phyloP scores from a whole-genome alignment of 495 filamentous ascomycete genomes.

The Ascobolus immersus region DNA sequence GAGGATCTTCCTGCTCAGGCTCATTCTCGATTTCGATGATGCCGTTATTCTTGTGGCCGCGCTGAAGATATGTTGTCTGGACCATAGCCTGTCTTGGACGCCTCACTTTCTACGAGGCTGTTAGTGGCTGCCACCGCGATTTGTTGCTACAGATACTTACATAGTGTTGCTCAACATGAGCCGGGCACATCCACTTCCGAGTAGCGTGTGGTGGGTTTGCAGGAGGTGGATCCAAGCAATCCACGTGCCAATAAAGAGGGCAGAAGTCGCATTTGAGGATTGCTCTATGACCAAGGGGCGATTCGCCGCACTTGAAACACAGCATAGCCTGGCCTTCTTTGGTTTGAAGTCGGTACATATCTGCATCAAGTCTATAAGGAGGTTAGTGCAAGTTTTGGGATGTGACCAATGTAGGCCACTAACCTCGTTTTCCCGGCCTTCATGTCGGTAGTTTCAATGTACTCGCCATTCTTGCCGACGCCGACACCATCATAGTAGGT shows the following conservation, averaged over 20 bases:
- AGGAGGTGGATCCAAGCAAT: slow-evolving; percentile 69
- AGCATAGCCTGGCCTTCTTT: slow-evolving; percentile 40
- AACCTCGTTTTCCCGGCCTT: slow-evolving; percentile 1
- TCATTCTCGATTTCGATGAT: slow-evolving; percentile 51
- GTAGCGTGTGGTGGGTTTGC: slow-evolving; percentile 42
- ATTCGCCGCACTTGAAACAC: slow-evolving; percentile 42
- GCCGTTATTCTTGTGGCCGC: slow-evolving; percentile 49
- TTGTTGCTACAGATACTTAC: slow-evolving; percentile 3
- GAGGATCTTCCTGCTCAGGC: slow-evolving; percentile 29
- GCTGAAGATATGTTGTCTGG: slow-evolving; percentile 20
- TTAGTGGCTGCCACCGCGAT: slow-evolving; percentile 17
- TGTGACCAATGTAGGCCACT: neutral
- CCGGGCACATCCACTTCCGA: slow-evolving; percentile 67
- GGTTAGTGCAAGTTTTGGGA: slow-evolving; percentile 15
- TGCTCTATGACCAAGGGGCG: slow-evolving; percentile 27
- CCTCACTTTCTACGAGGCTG: slow-evolving; percentile 22
- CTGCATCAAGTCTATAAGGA: slow-evolving; percentile 18
- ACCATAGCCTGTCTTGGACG: slow-evolving; percentile 28
- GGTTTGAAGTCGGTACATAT: slow-evolving; percentile 39
- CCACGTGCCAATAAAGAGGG: slow-evolving; percentile 58
- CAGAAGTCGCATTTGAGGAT: slow-evolving; percentile 71
- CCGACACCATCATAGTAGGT: slow-evolving; percentile 49
- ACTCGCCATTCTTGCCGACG: slow-evolving; percentile 51
- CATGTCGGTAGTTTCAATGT: slow-evolving; percentile 29
- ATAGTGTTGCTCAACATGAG: slow-evolving; percentile 34